These are phyloP conservation scores for Teratosphaeria pseudoeucalypti DNA, from an alignment of 2,329 filamentous ascomycete species.

Conservation along the genomic window DNA sequence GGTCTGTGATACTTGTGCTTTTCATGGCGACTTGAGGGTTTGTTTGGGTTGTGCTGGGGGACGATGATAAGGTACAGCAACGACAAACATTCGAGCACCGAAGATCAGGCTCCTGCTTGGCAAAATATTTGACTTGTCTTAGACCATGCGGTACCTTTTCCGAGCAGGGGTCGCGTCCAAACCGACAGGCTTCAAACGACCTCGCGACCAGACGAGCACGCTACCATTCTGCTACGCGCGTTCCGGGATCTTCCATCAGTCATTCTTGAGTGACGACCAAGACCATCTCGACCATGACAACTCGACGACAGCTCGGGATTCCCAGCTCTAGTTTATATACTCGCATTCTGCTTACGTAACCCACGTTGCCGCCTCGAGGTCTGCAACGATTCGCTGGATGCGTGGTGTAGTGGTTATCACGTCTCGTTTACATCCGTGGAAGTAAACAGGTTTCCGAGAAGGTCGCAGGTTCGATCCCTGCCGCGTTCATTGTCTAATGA, in stretches of 20 bases:
- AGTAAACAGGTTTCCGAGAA: slow-evolving; percentile 5
- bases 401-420: slow-evolving; percentile 14
- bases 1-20: slow-evolving; percentile 34
- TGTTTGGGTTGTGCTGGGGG: slow-evolving; percentile 32
- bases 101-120: background rate
- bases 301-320: background rate
- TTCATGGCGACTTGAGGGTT: slow-evolving; percentile 26
- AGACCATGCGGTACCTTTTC: background rate
- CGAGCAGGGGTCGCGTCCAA: background rate
- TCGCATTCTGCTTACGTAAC: no score
- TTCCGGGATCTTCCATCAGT: no score
- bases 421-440: slow-evolving; percentile 12
- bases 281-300: background rate
- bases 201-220: no score
- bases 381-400: background rate
- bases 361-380: background rate
- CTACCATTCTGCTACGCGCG: no score
- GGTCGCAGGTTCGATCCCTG: slow-evolving; percentile 10
- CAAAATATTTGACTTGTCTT: background rate
- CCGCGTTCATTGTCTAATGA: background rate
- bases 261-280: background rate
- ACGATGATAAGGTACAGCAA: background rate
- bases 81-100: background rate
- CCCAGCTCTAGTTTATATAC: no score
- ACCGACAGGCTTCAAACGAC: background rate